Evolutionary conservation across 176 grass and related monocot species (phyloP).

Genomic region (Poa annua): DNA sequence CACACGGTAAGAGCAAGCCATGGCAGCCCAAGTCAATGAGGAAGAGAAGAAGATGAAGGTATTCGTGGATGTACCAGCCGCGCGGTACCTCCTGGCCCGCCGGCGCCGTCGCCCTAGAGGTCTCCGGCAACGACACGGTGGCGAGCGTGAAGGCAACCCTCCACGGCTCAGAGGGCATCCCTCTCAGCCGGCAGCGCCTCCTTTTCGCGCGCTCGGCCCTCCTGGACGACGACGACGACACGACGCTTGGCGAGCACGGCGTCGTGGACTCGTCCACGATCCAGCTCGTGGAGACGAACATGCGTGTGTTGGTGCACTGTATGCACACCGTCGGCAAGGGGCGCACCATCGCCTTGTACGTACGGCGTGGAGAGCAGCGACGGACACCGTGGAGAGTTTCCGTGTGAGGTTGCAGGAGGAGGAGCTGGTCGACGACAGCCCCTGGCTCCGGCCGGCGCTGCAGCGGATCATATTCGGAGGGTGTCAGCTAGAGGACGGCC

Average conservation of each 20-base stretch:
- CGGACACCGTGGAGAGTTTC: slow-evolving; percentile 11
- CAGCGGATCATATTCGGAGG: neutral
- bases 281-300: too few species aligned
- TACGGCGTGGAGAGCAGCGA: neutral
- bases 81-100: too few species aligned
- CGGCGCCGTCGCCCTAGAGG: neutral
- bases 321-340: too few species aligned
- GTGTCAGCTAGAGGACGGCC: too few species aligned
- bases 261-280: too few species aligned
- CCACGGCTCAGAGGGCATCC: neutral
- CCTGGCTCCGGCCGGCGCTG: neutral
- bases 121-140: neutral
- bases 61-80: neutral
- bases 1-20: neutral
- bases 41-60: neutral
- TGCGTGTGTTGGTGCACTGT: too few species aligned
- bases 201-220: too few species aligned
- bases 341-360: neutral
- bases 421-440: neutral
- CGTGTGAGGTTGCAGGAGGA: neutral
- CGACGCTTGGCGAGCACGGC: too few species aligned
- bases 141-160: neutral
- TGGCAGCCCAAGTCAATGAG: neutral
- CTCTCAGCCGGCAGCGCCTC: too few species aligned
- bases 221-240: too few species aligned